Percentiles rank a stretch among this genome's conserved stretches.
phyloP scores from a whole-genome alignment of 495 filamentous ascomycete species.

The Bryoglossum gracile region DNA sequence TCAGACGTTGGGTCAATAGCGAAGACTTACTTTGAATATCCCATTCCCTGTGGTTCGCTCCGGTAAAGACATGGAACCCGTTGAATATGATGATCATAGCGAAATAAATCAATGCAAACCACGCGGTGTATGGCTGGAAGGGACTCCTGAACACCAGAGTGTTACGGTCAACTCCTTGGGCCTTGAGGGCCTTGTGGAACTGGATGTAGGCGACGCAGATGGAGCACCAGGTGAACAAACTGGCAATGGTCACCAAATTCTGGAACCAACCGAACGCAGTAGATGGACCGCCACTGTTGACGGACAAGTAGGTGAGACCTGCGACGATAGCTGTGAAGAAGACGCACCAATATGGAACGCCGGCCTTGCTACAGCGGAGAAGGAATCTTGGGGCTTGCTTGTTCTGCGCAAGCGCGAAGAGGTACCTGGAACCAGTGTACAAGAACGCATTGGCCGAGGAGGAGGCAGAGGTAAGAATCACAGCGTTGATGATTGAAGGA shows the following conservation, averaged over 20 bases:
- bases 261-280: constrained; percentile 56
- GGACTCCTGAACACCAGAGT: constrained; percentile 50
- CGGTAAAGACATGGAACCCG: constrained; percentile 45
- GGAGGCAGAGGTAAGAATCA: constrained; percentile 68
- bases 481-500: constrained; percentile 55
- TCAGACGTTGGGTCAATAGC: background rate
- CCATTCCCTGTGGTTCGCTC: constrained; percentile 32
- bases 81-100: constrained; percentile 47
- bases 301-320: constrained; percentile 51
- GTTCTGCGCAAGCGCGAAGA: constrained; percentile 58
- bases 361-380: constrained; percentile 50
- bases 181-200: constrained; percentile 24
- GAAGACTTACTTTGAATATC: constrained; percentile 28
- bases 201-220: constrained; percentile 24
- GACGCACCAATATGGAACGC: constrained; percentile 54
- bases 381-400: constrained; percentile 52
- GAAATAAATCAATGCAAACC: constrained; percentile 51
- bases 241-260: constrained; percentile 48
- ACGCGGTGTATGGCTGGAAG: constrained; percentile 59
- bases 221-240: constrained; percentile 49
- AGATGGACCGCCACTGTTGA: constrained; percentile 46
- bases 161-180: constrained; percentile 25
- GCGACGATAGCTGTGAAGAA: constrained; percentile 44
- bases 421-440: constrained; percentile 53
- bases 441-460: constrained; percentile 61